These are phyloP conservation scores for Boletus barrowsii DNA, from an alignment of 768 basidiomycete genomes.

Conservation along the genomic window DNA sequence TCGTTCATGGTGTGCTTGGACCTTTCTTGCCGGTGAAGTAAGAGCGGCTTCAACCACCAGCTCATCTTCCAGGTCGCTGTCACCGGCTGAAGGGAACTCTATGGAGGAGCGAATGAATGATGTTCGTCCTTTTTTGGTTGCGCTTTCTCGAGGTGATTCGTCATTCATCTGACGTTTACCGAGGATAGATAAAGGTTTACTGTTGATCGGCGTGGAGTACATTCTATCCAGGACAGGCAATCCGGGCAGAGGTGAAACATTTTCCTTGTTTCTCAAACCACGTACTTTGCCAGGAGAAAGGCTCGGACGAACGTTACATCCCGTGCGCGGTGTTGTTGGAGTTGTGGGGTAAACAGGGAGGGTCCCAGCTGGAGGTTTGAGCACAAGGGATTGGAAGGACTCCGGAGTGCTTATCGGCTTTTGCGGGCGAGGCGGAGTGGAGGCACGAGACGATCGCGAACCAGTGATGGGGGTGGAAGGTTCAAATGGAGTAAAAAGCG, in stretches of 20 bases:
- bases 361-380: constrained; percentile 24
- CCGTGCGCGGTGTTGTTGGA: constrained; percentile 35
- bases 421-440: constrained; percentile 38
- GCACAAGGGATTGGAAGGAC: constrained; percentile 31
- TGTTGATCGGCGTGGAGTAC: constrained; percentile 33
- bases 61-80: constrained; percentile 32
- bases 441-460: constrained; percentile 20
- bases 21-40: constrained; percentile 16
- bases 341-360: constrained; percentile 25
- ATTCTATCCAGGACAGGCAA: constrained; percentile 47
- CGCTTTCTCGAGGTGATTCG: constrained; percentile 30
- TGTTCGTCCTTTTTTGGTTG: constrained; percentile 26
- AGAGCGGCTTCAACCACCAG: constrained; percentile 24
- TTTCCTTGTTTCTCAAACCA: constrained; percentile 55
- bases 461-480: constrained; percentile 28
- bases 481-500: constrained; percentile 21
- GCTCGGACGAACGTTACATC: constrained; percentile 12
- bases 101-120: constrained; percentile 33
- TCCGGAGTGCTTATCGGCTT: constrained; percentile 32
- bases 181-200: constrained; percentile 23
- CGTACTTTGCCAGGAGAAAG: constrained; percentile 40
- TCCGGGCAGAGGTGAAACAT: constrained; percentile 41
- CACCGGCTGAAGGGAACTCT: constrained; percentile 23
- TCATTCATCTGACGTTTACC: constrained; percentile 47
- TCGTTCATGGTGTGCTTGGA: neutral